A percentile compares a stretch with the other conserved stretches of the same genome.
These are phyloP conservation scores for Tricholoma furcatifolium DNA, from an alignment of 768 basidiomycete genomes.

Conservation along the genomic window DNA sequence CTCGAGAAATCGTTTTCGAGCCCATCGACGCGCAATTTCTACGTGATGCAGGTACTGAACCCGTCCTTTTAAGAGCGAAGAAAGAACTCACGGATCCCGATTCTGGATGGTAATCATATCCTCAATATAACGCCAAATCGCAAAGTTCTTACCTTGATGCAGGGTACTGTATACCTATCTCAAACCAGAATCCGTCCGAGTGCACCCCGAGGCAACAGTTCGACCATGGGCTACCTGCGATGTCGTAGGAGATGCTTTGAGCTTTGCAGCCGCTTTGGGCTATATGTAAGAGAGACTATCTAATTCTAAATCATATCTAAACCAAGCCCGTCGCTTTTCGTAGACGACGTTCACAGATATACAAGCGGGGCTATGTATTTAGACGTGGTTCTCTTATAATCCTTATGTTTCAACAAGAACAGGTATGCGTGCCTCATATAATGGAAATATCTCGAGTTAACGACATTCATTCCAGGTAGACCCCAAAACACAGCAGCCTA, in stretches of 20 bases:
- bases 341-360: slow-evolving; percentile 72
- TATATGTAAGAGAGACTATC: slow-evolving; percentile 51
- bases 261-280: slow-evolving; percentile 78
- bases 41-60: slow-evolving; percentile 61
- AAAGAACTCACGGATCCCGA: slow-evolving; percentile 67
- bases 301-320: slow-evolving; percentile 1
- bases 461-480: slow-evolving; percentile 53
- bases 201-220: slow-evolving; percentile 85
- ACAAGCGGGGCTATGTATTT: slow-evolving; percentile 80
- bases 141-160: not conserved
- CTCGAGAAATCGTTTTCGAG: slow-evolving; percentile 80
- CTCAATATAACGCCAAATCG: not conserved
- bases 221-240: slow-evolving; percentile 82
- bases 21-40: slow-evolving; percentile 67
- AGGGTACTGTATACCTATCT: slow-evolving; percentile 81
- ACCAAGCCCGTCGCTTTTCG: not conserved
- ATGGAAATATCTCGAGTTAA: slow-evolving; percentile 3
- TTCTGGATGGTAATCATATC: slow-evolving; percentile 57
- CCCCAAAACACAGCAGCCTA: slow-evolving; percentile 70
- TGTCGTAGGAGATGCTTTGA: slow-evolving; percentile 75
- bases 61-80: slow-evolving; percentile 67
- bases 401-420: slow-evolving; percentile 85
- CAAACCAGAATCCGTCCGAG: slow-evolving; percentile 81
- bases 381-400: slow-evolving; percentile 68
- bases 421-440: slow-evolving; percentile 39